Evolutionary conservation across 2,329 filamentous ascomycete species (phyloP), one percentile per base, ranked within the genome.

Genomic region (Diaporthe sp.): DNA sequence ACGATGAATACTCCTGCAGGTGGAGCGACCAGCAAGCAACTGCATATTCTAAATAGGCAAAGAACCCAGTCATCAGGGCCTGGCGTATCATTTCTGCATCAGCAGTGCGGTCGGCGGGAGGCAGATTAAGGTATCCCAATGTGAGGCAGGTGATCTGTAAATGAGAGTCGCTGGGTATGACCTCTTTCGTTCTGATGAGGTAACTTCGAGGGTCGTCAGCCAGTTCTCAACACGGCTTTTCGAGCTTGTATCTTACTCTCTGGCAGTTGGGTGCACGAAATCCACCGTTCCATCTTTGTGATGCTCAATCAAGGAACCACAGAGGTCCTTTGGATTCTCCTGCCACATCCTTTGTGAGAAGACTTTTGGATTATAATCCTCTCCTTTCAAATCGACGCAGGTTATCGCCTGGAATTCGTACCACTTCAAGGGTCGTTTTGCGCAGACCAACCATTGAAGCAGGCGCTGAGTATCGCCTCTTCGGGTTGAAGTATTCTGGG

Each of bases 21-120:
- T 57, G 53, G 22, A 57, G 53, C 6, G 53, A 57, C 53, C 53
- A 57, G 53, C 53, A 57, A 31, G 28, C 53, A 7, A 57, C 28
- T 34, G 53, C 53, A 34, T 57, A 57, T 57, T 57, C 53, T 57
- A 57, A 34, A 22, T 57, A 57, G 8, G 53, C 53, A 22, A 57
- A 57, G 28, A 57, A 57, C 4, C 53, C 53, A 2, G 17, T 17
- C 53, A 57, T 57, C 17, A 57, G 17, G 53, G 53, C 25, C 28
- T 34, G 28, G 28, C 0, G n/a, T 57, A 1, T 57, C 28, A 34
- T 34, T 22, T 57, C 53, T 34, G 28, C 28, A 34, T 57, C 28
- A 22, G 53, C 53, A 34, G 28, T 22, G 28, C 0, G 28, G 28
- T 57, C 53, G 13, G 53, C 28, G 15, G 53, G 53, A 34, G 53